These are phyloP conservation scores for Linum usitatissimum DNA, from an alignment of 345 rosid species.

Conservation along the genomic window DNA sequence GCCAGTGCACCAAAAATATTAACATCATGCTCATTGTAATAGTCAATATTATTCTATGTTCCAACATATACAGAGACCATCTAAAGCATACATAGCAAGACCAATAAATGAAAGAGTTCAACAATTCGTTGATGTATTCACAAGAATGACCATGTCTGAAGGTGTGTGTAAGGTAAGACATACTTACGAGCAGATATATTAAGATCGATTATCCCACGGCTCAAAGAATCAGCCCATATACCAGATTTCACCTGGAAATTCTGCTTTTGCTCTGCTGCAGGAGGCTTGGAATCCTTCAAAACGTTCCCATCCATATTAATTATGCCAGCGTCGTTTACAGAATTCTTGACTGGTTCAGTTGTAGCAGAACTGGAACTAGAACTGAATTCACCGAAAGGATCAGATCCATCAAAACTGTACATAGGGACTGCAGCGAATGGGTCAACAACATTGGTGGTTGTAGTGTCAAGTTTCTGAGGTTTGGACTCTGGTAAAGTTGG, in stretches of 20 bases:
- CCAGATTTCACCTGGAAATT: conserved; percentile 80
- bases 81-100: not conserved
- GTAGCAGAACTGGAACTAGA: conserved; percentile 41
- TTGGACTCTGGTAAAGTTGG: conserved; percentile 47
- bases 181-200: conserved; percentile 94
- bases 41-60: not conserved
- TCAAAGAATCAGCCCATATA: conserved; percentile 94
- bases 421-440: conserved; percentile 83
- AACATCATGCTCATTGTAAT: not conserved
- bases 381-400: conserved; percentile 70
- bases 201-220: conserved; percentile 95
- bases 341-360: conserved; percentile 33
- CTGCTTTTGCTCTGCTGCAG: conserved; percentile 43
- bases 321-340: conserved; percentile 25
- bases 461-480: conserved; percentile 26
- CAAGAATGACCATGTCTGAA: not conserved
- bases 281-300: conserved; percentile 31
- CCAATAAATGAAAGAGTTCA: not conserved
- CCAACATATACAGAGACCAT: not conserved
- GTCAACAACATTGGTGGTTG: conserved; percentile 37
- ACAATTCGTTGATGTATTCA: no score
- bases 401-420: conserved; percentile 73
- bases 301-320: conserved; percentile 30
- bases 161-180: conserved; percentile 1
- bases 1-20: not conserved